Base-by-base conservation (phyloP, 495 filamentous ascomycete species). In the Cladorrhinum samala region DNA sequence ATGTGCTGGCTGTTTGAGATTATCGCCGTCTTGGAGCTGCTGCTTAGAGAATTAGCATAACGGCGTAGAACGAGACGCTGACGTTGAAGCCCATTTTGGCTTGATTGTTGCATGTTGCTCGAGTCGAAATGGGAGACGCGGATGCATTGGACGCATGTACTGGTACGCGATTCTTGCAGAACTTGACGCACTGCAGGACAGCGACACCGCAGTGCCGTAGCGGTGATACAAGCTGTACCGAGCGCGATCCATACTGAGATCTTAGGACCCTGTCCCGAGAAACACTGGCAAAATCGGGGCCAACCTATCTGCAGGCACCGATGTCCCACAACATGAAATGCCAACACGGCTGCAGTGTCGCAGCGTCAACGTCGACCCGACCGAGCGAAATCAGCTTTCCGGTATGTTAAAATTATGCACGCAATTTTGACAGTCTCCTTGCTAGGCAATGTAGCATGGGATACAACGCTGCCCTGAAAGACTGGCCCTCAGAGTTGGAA, bases 291-390 rank as follows among this genome's bases (percentile, higher is more conserved):
- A 38, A 20, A n/a, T 46, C 50, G 49, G 54, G n/a, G 43, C 37
- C 43, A 51, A 52, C 54, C 41, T 52, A 18, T 33, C 49, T 52
- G 47, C 47, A 58, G 51, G 56, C 51, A 58, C 46, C 51, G 1
- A 51, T 17, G 55, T 54, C 21, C 36, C 41, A 50, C 50, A 42
- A 16, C 36, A 30, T 33, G 13, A 1, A 11, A 43, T 14, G 7
- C 14, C 30, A 7, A 37, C 30, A 14, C 14, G 30, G 27, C 27
- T 33, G 27, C 27, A 40, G 27, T 30, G 33, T 44, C 41, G 40
- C 53, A 50, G 25, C 25, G n/a, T 36, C 54, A 52, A 27, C 37
- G 17, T 20, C 42, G 42, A 37, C 38, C 36, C 42, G 42, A 37
- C 38, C 36, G 44, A 52, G 39, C 25, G 24, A 16, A 16, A 13